phyloP scores from a whole-genome alignment of 176 grass and related monocot species.

The Paspalum vaginatum region DNA sequence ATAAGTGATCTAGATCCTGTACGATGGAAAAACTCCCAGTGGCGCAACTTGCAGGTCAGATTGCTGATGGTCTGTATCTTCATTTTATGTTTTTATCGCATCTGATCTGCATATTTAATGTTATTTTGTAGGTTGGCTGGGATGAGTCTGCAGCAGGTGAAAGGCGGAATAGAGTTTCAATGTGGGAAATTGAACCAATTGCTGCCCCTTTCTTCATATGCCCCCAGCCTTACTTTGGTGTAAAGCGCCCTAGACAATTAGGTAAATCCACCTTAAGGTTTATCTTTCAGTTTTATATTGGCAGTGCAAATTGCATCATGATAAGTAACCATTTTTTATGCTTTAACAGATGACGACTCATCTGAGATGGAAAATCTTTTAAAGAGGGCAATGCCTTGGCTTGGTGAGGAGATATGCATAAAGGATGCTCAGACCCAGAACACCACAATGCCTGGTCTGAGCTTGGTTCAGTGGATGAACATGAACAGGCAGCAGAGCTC shows the following conservation, averaged over 20 bases:
- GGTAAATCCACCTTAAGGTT: conserved; percentile 44
- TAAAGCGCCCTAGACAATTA: conserved; percentile 79
- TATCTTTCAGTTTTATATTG: neutral
- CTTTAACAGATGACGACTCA: conserved; percentile 75
- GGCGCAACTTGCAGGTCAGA: conserved; percentile 93
- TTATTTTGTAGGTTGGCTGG: conserved; percentile 80
- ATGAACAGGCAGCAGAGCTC: conserved; percentile 94
- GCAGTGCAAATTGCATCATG: conserved; percentile 5
- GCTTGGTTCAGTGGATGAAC: conserved; percentile 98
- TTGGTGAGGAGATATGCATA: conserved; percentile 92
- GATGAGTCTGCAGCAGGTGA: conserved; percentile 96
- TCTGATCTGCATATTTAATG: conserved; percentile 21
- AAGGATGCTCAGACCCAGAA: conserved; percentile 85
- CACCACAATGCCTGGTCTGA: conserved; percentile 78
- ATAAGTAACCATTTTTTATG: neutral
- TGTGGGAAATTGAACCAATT: conserved; percentile 97
- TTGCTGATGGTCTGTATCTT: conserved; percentile 18
- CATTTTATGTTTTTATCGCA: neutral
- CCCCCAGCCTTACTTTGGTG: conserved; percentile 88
- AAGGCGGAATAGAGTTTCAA: conserved; percentile 86
- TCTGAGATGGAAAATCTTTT: conserved; percentile 92
- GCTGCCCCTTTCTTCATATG: conserved; percentile 95
- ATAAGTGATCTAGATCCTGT: conserved; percentile 94
- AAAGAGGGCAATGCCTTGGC: conserved; percentile 98
- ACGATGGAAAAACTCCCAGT: conserved; percentile 99